Percentiles rank a stretch among this genome's conserved stretches.
These are phyloP conservation scores for Claviceps sp. DNA, from an alignment of 2,329 filamentous ascomycete species.

Conservation along the genomic window DNA sequence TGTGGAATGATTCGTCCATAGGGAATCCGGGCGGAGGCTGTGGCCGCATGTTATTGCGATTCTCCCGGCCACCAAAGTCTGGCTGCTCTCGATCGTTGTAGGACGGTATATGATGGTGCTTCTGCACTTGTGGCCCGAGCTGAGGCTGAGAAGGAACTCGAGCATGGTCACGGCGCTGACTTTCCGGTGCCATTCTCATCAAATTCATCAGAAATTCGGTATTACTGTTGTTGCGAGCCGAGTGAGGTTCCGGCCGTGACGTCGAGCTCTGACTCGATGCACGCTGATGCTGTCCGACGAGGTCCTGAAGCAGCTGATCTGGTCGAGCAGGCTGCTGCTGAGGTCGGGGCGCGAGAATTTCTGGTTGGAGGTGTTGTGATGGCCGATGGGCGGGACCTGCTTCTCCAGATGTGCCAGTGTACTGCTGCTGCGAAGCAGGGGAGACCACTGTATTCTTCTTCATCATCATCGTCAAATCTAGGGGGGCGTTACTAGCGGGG, in stretches of 20 bases:
- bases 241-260: constrained; percentile 29
- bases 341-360: constrained; percentile 38
- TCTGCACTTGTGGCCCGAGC: constrained; percentile 8
- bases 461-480: constrained; percentile 6
- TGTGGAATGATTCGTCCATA: constrained; percentile 40
- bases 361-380: constrained; percentile 29
- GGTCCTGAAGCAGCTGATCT: constrained; percentile 48
- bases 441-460: constrained; percentile 28
- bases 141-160: constrained; percentile 7
- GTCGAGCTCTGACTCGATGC: constrained; percentile 36
- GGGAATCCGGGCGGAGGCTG: constrained; percentile 35
- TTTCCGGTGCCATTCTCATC: constrained; percentile 47
- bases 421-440: constrained; percentile 35
- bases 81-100: constrained; percentile 34
- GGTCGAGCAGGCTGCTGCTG: constrained; percentile 38
- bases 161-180: constrained; percentile 36
- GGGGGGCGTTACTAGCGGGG: constrained; percentile 16
- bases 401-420: constrained; percentile 31
- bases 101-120: constrained; percentile 32
- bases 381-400: constrained; percentile 27
- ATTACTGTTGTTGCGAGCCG: constrained; percentile 44
- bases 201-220: constrained; percentile 77
- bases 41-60: constrained; percentile 24
- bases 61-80: constrained; percentile 26
- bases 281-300: constrained; percentile 45